Base-by-base conservation (phyloP, 768 basidiomycete species). In the Imleria badia region DNA sequence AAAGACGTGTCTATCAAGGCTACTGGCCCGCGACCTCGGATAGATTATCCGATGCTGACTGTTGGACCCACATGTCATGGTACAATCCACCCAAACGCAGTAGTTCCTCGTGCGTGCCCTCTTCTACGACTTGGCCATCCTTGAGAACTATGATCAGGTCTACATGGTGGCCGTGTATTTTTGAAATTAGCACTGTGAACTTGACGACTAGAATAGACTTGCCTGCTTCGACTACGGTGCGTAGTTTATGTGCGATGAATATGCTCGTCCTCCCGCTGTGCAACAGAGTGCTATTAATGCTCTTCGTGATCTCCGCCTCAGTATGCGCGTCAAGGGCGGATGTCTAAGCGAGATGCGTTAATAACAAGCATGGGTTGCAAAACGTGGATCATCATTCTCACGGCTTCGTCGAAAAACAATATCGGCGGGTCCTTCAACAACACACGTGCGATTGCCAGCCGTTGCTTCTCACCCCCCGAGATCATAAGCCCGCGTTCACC, bases 401-500 rank as follows among this genome's bases (percentile, higher is more conserved):
- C 94, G 38, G 97, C 97, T 72, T 99, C 97, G 65, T 99, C 97
- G 65, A 99, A 99, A 76, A 98, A 98, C 63, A 98, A 65, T 62
- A 98, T 98, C 13, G 89, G 87, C 0, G 97, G 95, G 69, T 99
- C 89, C 75, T 98, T 98, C 45, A 98, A 72, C 63, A 99, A 72
- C 33, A 95, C 86, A 23, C 97, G 77, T 22, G 97, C 97, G 17
- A 99, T 91, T 3, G 97, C 97, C 62, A 99, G 72, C 47, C 97
- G 74, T 76, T 99, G 97, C 73, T 99, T 99, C 80, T 99, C 97
- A 2, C 97, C 97, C 0, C 97, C 97, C 35, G 92, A 95, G 45
- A 99, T 92, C 97, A 99, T 99, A 67, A 98, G 70, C 6, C 97
- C 97, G 38, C 97, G 76, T 73, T 99, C 97, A 1, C 97, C 97